Evolutionary conservation across 352 stramenopile genomes (phyloP).

Genomic region (Phytophthora niederhauseri): DNA sequence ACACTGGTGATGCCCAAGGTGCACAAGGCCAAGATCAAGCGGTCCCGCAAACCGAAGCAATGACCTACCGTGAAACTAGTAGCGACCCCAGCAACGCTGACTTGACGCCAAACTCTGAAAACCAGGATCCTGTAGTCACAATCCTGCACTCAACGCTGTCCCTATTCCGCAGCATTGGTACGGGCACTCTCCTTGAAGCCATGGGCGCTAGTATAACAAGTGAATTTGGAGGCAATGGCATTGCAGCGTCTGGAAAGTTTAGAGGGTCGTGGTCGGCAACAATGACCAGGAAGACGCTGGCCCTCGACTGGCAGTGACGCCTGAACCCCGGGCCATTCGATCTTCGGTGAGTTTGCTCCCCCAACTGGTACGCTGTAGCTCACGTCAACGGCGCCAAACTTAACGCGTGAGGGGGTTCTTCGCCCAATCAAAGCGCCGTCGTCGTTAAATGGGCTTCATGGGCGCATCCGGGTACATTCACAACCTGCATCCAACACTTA

Average conservation of each 20-base stretch:
- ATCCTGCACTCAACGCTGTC: no score
- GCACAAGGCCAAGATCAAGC: no score
- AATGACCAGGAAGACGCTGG: background rate
- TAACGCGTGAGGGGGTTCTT: no score
- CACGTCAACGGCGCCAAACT: background rate
- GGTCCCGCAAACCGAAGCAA: no score
- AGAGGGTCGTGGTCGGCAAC: background rate
- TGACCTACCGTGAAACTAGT: no score
- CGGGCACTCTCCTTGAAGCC: no score
- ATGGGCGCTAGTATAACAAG: no score
- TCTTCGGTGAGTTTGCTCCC: background rate
- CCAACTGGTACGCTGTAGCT: background rate
- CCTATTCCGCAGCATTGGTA: no score
- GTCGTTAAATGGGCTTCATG: background rate
- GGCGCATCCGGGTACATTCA: background rate
- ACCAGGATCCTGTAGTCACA: no score
- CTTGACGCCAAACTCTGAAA: no score
- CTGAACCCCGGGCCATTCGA: background rate
- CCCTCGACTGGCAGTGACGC: background rate
- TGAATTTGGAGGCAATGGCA: background rate
- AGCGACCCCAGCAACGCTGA: no score
- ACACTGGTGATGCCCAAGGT: background rate
- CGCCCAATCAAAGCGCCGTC: background rate
- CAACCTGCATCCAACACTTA: background rate
- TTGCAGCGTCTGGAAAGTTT: background rate